phyloP scores from a whole-genome alignment of 129 eudicot genomes.

The Logfia minima region DNA sequence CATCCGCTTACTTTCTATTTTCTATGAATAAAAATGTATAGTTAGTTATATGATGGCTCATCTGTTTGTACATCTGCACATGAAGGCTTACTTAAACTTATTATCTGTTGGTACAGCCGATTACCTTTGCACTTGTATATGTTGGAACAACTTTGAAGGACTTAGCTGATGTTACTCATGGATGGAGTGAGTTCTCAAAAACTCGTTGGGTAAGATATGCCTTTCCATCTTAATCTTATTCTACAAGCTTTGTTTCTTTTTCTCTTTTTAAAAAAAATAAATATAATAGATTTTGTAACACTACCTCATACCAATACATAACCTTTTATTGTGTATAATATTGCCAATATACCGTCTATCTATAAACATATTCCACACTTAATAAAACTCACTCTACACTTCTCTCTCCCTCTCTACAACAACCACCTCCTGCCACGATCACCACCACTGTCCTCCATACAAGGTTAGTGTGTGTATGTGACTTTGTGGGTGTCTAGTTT shows the following conservation, averaged over 20 bases:
- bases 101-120: constrained; percentile 52
- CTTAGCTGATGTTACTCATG: constrained; percentile 88
- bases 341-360: no score
- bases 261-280: background rate
- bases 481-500: no score
- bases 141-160: constrained; percentile 89
- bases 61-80: background rate
- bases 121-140: constrained; percentile 79
- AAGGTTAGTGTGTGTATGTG: no score
- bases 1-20: background rate
- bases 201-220: constrained; percentile 72
- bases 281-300: background rate
- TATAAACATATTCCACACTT: no score
- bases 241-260: background rate
- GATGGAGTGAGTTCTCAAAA: constrained; percentile 74
- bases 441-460: no score
- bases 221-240: background rate
- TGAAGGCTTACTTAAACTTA: background rate
- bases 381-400: no score
- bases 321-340: background rate
- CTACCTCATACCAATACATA: background rate
- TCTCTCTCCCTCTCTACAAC: no score
- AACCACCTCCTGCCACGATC: no score
- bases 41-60: background rate
- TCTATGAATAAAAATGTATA: no score